Base-by-base conservation (phyloP, 257 asterid species). In the Apocynum venetum region DNA sequence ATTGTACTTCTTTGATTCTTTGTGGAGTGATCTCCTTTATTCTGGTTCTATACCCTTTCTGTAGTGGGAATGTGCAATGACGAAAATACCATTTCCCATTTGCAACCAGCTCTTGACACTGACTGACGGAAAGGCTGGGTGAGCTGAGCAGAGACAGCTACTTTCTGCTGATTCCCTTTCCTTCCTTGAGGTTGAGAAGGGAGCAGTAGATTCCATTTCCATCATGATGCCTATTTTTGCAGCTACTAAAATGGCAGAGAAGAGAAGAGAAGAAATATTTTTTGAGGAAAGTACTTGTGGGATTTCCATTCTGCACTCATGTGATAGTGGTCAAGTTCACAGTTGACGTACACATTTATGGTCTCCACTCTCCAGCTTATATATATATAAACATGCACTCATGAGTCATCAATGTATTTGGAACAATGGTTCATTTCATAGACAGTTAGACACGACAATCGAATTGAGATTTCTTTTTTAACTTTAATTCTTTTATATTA, bases 161-260 rank as follows among this genome's bases (percentile, higher is more conserved):
- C 36, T 3, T 40, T n/a, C 12, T 11, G 38, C 38, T 11, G 4
- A n/a, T 44, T 49, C 17, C 44, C 31, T 25, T 46, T 46, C 40
- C 31, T 35, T 71, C 1, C 43, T 73, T 56, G 68, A 38, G 66
- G 51, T 9, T 31, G 44, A 64, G 40, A 35, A 0, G 75, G 60
- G 69, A 49, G 83, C 69, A 48, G 48, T 64, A 83, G 86, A 84
- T 84, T 79, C 82, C 70, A 82, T 79, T 81, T 85, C 76, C 69
- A 81, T 82, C 87, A 78, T 75, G 10, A 68, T n/a, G 69, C 60
- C 60, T 55, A 55, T 55, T 31, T 60, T 6, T 17, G 59, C 20
- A 53, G 8, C 59, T 13, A 5, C 1, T 2, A 25, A 53, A 53
- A 53, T 53, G n/a, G 59, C 59, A 13, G 59, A 15, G 59, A 53